Conservation (phyloP, 2,329 filamentous ascomycete genomes). For the Tolypocladium capitatum region DNA sequence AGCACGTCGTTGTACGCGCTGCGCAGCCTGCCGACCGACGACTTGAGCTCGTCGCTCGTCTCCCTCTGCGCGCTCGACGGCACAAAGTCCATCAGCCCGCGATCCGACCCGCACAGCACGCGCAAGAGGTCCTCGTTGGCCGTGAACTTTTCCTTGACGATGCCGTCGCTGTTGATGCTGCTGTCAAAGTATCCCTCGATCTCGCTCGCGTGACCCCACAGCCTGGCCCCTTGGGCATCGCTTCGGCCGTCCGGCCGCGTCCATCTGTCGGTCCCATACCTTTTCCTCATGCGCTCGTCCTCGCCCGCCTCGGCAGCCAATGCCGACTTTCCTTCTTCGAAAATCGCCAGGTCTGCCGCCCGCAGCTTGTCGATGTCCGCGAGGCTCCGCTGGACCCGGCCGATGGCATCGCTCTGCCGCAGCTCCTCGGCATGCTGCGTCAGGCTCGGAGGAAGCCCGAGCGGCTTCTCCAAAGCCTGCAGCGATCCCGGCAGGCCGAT, state of each 20-base stretch:
- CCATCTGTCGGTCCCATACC: constrained; percentile 85
- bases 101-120: constrained; percentile 66
- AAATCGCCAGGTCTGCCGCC: constrained; percentile 60
- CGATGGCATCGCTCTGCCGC: constrained; percentile 75
- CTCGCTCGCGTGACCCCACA: constrained; percentile 63
- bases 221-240: constrained; percentile 52
- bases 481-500: constrained; percentile 84
- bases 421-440: constrained; percentile 90
- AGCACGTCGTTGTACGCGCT: constrained; percentile 74
- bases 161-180: constrained; percentile 39
- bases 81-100: constrained; percentile 75
- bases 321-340: constrained; percentile 70
- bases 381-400: constrained; percentile 64
- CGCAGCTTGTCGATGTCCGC: constrained; percentile 87
- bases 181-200: constrained; percentile 76
- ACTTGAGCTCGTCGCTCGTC: constrained; percentile 69
- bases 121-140: constrained; percentile 62
- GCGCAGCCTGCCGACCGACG: constrained; percentile 63
- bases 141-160: constrained; percentile 65
- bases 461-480: constrained; percentile 86
- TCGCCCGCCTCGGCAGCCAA: constrained; percentile 72
- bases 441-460: constrained; percentile 74
- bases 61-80: constrained; percentile 70
- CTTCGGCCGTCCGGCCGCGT: constrained; percentile 51
- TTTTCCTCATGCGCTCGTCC: constrained; percentile 60